Conservation (phyloP, 2,329 filamentous ascomycete species). For the Rasamsonia emersonii region DNA sequence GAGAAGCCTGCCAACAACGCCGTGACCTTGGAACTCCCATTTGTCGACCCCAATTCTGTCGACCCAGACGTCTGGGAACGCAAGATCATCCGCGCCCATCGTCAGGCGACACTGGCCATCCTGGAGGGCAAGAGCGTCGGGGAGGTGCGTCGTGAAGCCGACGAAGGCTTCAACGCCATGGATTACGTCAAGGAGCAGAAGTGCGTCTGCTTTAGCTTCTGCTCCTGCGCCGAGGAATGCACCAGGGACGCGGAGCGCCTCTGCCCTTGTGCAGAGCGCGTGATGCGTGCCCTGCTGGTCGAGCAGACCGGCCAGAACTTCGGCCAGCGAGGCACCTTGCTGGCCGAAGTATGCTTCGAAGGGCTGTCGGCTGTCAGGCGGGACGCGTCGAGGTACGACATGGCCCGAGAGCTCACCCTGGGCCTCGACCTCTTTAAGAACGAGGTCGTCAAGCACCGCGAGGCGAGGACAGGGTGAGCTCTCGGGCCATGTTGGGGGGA, state of each 20-base stretch:
- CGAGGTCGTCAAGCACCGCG: too few relatives aligned
- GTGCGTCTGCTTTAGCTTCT: slow-evolving; percentile 27
- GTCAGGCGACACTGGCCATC: slow-evolving; percentile 24
- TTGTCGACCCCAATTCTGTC: slow-evolving; percentile 13
- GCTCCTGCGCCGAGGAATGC: slow-evolving; percentile 25
- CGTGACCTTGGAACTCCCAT: slow-evolving; percentile 16
- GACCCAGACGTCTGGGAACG: slow-evolving; percentile 15
- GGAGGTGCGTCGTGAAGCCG: slow-evolving; percentile 21
- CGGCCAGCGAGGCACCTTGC: not conserved
- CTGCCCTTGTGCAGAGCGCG: slow-evolving; percentile 29
- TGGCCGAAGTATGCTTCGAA: slow-evolving; percentile 7
- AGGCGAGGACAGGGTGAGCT: too few relatives aligned
- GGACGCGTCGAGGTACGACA: too few relatives aligned
- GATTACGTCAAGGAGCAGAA: slow-evolving; percentile 22
- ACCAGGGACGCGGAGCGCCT: slow-evolving; percentile 19
- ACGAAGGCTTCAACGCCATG: slow-evolving; percentile 16
- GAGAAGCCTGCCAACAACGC: slow-evolving; percentile 11
- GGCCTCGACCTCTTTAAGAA: too few relatives aligned
- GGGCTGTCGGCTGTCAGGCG: slow-evolving; percentile 6
- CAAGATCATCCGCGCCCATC: slow-evolving; percentile 21
- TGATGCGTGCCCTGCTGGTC: slow-evolving; percentile 21
- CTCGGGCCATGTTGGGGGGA: too few relatives aligned
- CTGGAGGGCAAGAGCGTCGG: slow-evolving; percentile 27
- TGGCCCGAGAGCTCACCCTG: too few relatives aligned
- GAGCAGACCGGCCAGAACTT: slow-evolving; percentile 3